Evolutionary conservation across 2,329 filamentous ascomycete genomes (phyloP), one percentile per base, ranked within the genome.

Genomic region (Cadophora sp.): DNA sequence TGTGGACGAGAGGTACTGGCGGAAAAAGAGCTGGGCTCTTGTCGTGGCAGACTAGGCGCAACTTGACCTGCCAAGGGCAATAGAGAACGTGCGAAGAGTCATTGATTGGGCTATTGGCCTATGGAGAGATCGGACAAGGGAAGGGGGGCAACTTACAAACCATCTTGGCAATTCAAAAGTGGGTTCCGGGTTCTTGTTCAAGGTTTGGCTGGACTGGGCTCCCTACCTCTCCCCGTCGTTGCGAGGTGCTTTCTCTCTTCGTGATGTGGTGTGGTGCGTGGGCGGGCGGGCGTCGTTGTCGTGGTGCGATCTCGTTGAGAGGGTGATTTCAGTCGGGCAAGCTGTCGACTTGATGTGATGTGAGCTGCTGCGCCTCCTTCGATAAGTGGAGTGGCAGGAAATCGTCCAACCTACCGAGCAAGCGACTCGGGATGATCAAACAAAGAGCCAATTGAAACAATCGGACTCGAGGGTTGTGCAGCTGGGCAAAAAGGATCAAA

Each of bases 161-260:
- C 73, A 75, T 75, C 68, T 71, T 74, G 71, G 71, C 72, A 61
- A 64, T 62, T 46, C 69, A 37, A 43, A 48, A 62, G 34, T 66
- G 50, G 56, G 53, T 40, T 60, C 51, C 64, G 50, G 56, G 53
- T 40, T 60, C 51, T 48, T 37, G 24, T 53, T 68, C 51, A 59
- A 40, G 22, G 56, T 51, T 59, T 19, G 50, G 37, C 16, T 40
- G 48, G 29, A 12, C 26, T 22, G 31, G 60, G 59, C 60, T 58
- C 14, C 31, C 31, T n/a, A n/a, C n/a, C n/a, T n/a, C n/a, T 11
- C 11, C 11, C 11, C 31, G 31, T 55, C 26, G 56, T 34, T 53
- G 48, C 46, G 62, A 31, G 26, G 31, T 67, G 63, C 61, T 68
- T 48, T 24, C 19, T 34, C 14, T 40, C 37, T 9, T 40, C 37